Percentiles rank a stretch among this genome's conserved stretches.
phyloP scores from a whole-genome alignment of 352 stramenopile species.

The Phytophthora litchii region DNA sequence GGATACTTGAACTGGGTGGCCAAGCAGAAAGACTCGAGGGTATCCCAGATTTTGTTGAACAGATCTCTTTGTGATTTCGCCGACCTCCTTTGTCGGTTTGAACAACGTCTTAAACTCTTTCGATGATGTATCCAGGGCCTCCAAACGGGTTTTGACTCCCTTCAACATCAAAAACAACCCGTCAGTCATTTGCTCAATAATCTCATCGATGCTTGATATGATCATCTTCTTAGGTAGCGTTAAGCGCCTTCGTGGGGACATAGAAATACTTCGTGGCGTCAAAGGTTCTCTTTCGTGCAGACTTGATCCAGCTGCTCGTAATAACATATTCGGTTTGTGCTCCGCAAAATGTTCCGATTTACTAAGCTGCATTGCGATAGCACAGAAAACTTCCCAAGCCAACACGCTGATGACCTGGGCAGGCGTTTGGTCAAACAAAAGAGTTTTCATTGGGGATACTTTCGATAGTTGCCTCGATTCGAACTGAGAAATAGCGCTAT shows the following conservation, averaged over 20 bases:
- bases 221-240: constrained; percentile 50
- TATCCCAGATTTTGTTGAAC: neutral
- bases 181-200: constrained; percentile 46
- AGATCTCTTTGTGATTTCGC: neutral
- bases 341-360: constrained; percentile 30
- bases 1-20: constrained; percentile 24
- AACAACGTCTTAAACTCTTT: constrained; percentile 11
- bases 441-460: constrained; percentile 13
- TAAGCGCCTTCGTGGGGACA: constrained; percentile 57
- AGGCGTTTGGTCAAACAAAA: constrained; percentile 33
- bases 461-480: constrained; percentile 21
- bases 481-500: neutral
- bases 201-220: constrained; percentile 44
- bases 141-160: constrained; percentile 22
- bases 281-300: constrained; percentile 28
- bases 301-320: constrained; percentile 15
- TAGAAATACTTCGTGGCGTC: constrained; percentile 21
- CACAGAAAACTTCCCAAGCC: constrained; percentile 42
- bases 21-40: constrained; percentile 25
- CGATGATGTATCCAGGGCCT: constrained; percentile 5
- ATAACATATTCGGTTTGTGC: constrained; percentile 11
- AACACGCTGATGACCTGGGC: constrained; percentile 34
- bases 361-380: constrained; percentile 38
- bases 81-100: neutral
- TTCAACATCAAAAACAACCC: constrained; percentile 44